Conservation (phyloP, 371 early-diverging fungal species). For the Zychaea mexicana region DNA sequence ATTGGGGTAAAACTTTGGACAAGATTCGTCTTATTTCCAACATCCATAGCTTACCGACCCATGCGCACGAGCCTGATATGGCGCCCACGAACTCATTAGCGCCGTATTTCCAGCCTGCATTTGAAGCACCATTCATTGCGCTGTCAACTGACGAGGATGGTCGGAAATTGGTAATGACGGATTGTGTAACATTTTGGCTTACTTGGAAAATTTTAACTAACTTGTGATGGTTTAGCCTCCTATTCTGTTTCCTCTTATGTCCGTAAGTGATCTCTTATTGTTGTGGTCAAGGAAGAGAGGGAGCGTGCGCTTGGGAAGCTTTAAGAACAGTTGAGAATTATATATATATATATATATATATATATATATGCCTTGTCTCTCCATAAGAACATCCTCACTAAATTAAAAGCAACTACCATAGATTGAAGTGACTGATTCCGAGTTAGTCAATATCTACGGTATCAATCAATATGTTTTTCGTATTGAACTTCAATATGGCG, state of each 20-base stretch:
- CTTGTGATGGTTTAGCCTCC: constrained; percentile 33
- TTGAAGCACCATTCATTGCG: constrained; percentile 46
- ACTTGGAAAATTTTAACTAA: background rate
- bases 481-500: constrained; percentile 81
- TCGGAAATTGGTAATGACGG: constrained; percentile 32
- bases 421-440: constrained; percentile 62
- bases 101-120: constrained; percentile 43
- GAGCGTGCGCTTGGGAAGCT: too few relatives aligned
- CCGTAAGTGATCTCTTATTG: constrained; percentile 23
- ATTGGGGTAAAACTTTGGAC: constrained; percentile 50
- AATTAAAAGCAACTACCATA: too few relatives aligned
- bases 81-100: constrained; percentile 17
- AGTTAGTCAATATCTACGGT: constrained; percentile 30
- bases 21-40: constrained; percentile 45
- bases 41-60: constrained; percentile 20
- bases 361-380: too few relatives aligned
- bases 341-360: background rate
- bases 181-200: background rate
- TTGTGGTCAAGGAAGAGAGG: too few relatives aligned
- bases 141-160: constrained; percentile 38
- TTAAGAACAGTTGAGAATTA: background rate
- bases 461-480: constrained; percentile 60
- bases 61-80: constrained; percentile 5
- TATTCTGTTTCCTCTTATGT: constrained; percentile 42
- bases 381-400: too few relatives aligned